Conservation (phyloP, 1,139 yeast genomes). For the Lodderomyces theae region DNA sequence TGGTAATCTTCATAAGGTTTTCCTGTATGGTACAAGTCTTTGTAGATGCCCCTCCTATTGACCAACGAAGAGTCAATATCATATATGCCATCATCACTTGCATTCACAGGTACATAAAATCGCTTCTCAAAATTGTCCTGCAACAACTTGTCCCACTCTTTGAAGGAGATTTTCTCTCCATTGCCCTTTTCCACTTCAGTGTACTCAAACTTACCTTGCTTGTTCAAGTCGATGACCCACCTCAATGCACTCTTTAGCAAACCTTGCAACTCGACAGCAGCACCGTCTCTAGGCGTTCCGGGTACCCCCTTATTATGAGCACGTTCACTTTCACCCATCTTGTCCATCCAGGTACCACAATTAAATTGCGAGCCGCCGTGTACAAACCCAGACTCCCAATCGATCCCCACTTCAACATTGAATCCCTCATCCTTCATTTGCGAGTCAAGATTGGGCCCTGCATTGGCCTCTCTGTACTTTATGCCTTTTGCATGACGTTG, state of each 20-base stretch:
- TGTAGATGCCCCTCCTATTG: slow-evolving; percentile 90
- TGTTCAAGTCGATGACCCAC: slow-evolving; percentile 64
- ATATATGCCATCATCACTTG: slow-evolving; percentile 49
- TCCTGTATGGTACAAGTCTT: slow-evolving; percentile 77
- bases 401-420: slow-evolving; percentile 75
- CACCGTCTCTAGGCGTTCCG: slow-evolving; percentile 98
- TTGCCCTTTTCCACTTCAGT: slow-evolving; percentile 54
- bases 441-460: slow-evolving; percentile 82
- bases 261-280: slow-evolving; percentile 91
- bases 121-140: slow-evolving; percentile 74
- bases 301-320: slow-evolving; percentile 90
- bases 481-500: slow-evolving; percentile 86
- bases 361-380: slow-evolving; percentile 91
- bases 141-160: slow-evolving; percentile 70
- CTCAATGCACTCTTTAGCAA: slow-evolving; percentile 78
- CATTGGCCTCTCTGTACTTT: slow-evolving; percentile 89
- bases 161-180: slow-evolving; percentile 52
- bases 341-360: slow-evolving; percentile 99
- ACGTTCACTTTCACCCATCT: slow-evolving; percentile 90
- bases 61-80: slow-evolving; percentile 64
- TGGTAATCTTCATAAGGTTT: slow-evolving; percentile 94
- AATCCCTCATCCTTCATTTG: slow-evolving; percentile 95
- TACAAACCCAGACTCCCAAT: slow-evolving; percentile 85
- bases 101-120: slow-evolving; percentile 69
- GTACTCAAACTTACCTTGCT: slow-evolving; percentile 54